Base-by-base conservation (phyloP, 352 stramenopile genomes). In the Phytophthora citricola region DNA sequence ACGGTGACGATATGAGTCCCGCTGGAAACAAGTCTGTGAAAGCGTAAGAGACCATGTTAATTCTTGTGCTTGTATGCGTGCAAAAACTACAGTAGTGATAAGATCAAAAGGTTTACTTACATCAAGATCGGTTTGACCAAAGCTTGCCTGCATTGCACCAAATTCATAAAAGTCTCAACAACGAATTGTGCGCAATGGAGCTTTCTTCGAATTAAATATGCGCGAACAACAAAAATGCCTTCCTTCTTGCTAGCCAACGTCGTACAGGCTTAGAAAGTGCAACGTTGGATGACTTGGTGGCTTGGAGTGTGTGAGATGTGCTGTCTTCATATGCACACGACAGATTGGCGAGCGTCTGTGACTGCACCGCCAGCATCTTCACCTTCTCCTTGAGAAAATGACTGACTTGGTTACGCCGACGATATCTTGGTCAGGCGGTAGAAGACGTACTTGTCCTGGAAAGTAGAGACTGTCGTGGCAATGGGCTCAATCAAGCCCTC, bases 391-490 rank as follows among this genome's bases (percentile, higher is more conserved):
- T 32, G 43, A 31, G 34, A 34, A 51, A 54, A 58, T 27, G 47
- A 62, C 49, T 56, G 52, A 63, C 48, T 58, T 48, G 45, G 49
- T 72, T 78, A 89, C 56, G 70, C 59, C 43, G 64, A 61, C 24
- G 64, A 69, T 34, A 84, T 69, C 39, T 80, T 76, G 15, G 73
- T 85, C 51, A 95, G 75, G 24, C 88, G 83, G 58, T 94, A 95
- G 69, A 95, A 93, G 38, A 93, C 83, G 60, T 93, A 94, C 61
- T 91, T 91, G 76, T 94, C 86, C 58, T 95, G 88, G 76, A 95
- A 95, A 55, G 74, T 88, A 24, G 79, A 77, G 47, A 92, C 75
- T 29, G 66, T 79, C 32, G 83, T 79, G 12, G 87, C 83, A 39
- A 95, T 91, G 3, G 88, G 79, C 57, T 93, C 84, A 32, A 95